Conservation (phyloP, 768 basidiomycete species). For the Psilocybe cyanescens region DNA sequence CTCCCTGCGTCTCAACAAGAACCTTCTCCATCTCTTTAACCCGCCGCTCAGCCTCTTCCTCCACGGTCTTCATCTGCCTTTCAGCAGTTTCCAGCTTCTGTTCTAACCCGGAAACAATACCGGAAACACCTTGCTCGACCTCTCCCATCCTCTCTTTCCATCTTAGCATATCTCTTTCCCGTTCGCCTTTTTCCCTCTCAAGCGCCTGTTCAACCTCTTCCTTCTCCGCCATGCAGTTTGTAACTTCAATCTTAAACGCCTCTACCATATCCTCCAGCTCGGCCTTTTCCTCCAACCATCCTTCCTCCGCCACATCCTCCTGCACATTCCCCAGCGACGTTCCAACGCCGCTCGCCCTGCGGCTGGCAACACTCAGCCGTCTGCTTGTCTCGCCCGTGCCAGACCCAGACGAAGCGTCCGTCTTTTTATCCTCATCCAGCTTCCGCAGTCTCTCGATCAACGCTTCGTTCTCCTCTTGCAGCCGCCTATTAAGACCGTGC, state of each 20-base stretch:
- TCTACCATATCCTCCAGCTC: slow-evolving; percentile 57
- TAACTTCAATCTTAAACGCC: slow-evolving; percentile 50
- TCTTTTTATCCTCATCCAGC: slow-evolving; percentile 54
- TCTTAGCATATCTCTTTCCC: slow-evolving; percentile 67
- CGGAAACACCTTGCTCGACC: slow-evolving; percentile 71
- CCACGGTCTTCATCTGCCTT: slow-evolving; percentile 40
- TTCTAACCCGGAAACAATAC: slow-evolving; percentile 70
- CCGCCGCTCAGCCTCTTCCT: slow-evolving; percentile 38
- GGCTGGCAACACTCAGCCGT: slow-evolving; percentile 41
- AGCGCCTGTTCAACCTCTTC: slow-evolving; percentile 49
- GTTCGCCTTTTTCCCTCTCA: slow-evolving; percentile 56
- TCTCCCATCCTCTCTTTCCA: slow-evolving; percentile 76
- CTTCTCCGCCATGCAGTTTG: slow-evolving; percentile 49
- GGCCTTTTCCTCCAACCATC: slow-evolving; percentile 74
- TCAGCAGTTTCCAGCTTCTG: slow-evolving; percentile 56
- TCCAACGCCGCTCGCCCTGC: slow-evolving; percentile 57
- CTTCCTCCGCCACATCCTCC: slow-evolving; percentile 73
- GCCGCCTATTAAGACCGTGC: slow-evolving; percentile 79
- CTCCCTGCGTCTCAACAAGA: slow-evolving; percentile 48
- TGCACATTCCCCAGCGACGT: slow-evolving; percentile 60
- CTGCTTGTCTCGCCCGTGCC: slow-evolving; percentile 30
- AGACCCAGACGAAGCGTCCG: slow-evolving; percentile 21
- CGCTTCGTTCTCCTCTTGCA: slow-evolving; percentile 85
- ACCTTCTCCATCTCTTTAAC: slow-evolving; percentile 51
- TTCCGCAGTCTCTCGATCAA: slow-evolving; percentile 57